These are phyloP conservation scores for Crithidia acanthocephali DNA, from an alignment of 208 protist genomes.

Conservation along the genomic window DNA sequence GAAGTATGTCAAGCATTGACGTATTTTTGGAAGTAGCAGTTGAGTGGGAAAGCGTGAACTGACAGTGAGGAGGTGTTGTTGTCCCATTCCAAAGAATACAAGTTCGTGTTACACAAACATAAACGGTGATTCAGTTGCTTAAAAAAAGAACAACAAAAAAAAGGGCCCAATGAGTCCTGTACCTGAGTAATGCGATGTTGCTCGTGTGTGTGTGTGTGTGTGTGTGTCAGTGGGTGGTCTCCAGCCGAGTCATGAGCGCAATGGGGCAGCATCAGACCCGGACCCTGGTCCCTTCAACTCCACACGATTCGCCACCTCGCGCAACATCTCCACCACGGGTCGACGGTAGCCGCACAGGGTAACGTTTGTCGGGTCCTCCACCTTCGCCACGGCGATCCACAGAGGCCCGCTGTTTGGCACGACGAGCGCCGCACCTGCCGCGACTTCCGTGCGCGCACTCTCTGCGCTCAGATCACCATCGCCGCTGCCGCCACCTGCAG, in stretches of 20 bases:
- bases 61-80: too few relatives aligned
- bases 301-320: slow-evolving; percentile 52
- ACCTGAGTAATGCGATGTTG: too few relatives aligned
- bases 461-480: background rate
- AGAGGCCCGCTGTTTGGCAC: slow-evolving; percentile 57
- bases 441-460: background rate
- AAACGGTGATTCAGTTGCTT: too few relatives aligned
- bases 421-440: slow-evolving; percentile 1
- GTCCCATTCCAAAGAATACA: too few relatives aligned
- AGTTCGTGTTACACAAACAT: too few relatives aligned
- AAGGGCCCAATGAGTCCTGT: too few relatives aligned
- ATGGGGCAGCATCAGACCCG: background rate
- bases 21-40: too few relatives aligned
- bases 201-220: too few relatives aligned
- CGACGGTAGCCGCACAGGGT: slow-evolving; percentile 73
- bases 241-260: background rate
- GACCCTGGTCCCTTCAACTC: slow-evolving; percentile 26
- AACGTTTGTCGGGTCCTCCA: slow-evolving; percentile 63
- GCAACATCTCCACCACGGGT: slow-evolving; percentile 61
- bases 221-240: background rate
- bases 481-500: background rate
- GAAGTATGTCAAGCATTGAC: too few relatives aligned
- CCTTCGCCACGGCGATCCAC: slow-evolving; percentile 65
- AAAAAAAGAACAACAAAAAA: too few relatives aligned
- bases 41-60: too few relatives aligned